Evolutionary conservation across 495 filamentous ascomycete genomes (phyloP), one percentile per base, ranked within the genome.

Genomic region (Penicillium soppii): DNA sequence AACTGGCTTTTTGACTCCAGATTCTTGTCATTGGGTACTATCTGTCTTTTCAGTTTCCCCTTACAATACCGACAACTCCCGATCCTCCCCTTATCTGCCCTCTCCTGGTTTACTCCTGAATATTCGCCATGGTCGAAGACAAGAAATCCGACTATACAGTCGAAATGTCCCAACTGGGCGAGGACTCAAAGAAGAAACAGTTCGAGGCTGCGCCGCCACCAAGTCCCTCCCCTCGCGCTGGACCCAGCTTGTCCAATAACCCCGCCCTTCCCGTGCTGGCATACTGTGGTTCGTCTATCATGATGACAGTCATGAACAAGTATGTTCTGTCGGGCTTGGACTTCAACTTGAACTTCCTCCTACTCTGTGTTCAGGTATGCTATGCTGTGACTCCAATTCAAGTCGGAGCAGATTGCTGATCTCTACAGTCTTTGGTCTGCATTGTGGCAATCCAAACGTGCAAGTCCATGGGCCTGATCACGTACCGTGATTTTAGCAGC

Each of bases 241-340:
- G 69, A 16, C 50, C 72, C 16, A 57, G 66, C 13, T 40, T 87
- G 37, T 73, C 83, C 53, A 89, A 87, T 62, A 92, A 82, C 63
- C 88, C 92, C 8, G 70, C 82, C 29, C 65, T 94, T 7, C 88
- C 92, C 8, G 89, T 99, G 55, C 64, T 96, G 43, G 84, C 87
- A 19, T 99, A 99, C 75, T 99, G 94, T 73, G 79, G 84, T 58
- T 87, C 94, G 43, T 97, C 92, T 5, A 99, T 99, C 57, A 77
- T 92, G 69, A 99, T 99, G 94, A 99, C 95, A 32, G 86, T 96
- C 20, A 95, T 94, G 73, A 99, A 99, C 76, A 99, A 99, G 81
- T 99, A 94, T 67, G 91, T 96, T 42, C 79, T 99, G 25, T 95
- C 90, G 26, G 95, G 94, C 25, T 71, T 80, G 12, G 82, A 88